Base-by-base conservation (phyloP, 1,284 basidiomycete genomes). In the Acaromyces ingoldii region DNA sequence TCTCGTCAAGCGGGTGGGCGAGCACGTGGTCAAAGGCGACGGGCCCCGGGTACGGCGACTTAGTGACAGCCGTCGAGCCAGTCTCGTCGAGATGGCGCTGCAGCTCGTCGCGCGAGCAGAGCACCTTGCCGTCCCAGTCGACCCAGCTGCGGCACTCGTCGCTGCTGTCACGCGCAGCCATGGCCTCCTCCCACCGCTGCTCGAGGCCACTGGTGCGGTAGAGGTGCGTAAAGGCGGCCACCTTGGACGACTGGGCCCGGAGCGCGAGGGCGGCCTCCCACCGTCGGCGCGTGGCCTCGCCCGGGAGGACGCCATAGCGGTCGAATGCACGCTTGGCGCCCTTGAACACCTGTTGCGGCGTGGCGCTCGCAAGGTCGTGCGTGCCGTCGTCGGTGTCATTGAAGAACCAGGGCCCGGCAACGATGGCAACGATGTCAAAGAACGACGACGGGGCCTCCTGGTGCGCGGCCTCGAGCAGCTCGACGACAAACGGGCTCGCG, bases 401-500 rank as follows among this genome's bases (percentile, higher is more conserved):
- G n/a, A 51, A 24, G 26, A 38, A 21, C 36, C 49, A 48, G 6
- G 43, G 49, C 42, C 26, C 47, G 7, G 54, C 62, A 19, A 70
- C 46, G 3, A 49, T 45, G 21, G 50, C 44, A 25, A 73, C 24
- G 19, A 73, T 36, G 2, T 53, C 40, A 22, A 66, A 67, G 52
- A 72, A 67, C 45, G 57, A 42, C 1, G 56, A 40, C 19, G 64
- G 53, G 15, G 57, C 58, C 25, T 67, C 55, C 0, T 58, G 34
- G n/a, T 46, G 33, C 21, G 39, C 55, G n/a, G 76, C 87, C 70
- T 69, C 92, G 87, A 96, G 76, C 46, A 88, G 82, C 77, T 95
- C 91, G 19, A 91, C 80, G 1, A 91, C 72, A 7, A 86, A 79
- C 10, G 87, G 83, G 5, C 87, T 82, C 19, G 85, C 82, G 3